Evolutionary conservation across 2,329 filamentous ascomycete species (phyloP).

Genomic region (Pseudomassariella vexata): DNA sequence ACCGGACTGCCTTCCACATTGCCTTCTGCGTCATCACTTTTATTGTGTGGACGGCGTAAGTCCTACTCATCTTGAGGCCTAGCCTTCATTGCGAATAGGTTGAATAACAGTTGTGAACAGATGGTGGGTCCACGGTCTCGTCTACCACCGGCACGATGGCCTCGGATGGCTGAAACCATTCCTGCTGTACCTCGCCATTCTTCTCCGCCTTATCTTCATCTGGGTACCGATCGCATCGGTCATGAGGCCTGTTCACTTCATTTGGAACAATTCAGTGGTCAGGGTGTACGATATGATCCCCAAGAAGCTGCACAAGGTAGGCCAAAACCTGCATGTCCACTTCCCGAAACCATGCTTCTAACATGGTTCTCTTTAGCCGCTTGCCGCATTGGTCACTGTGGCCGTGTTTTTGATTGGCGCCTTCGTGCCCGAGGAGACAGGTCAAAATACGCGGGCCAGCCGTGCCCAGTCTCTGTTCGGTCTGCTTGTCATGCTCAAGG

Average conservation of each 20-base stretch:
- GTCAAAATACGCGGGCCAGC: slow-evolving; percentile 73
- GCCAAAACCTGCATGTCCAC: no score
- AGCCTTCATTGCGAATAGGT: no score
- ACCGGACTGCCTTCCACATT: slow-evolving; percentile 39
- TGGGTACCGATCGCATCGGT: slow-evolving; percentile 64
- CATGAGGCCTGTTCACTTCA: slow-evolving; percentile 57
- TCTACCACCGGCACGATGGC: slow-evolving; percentile 64
- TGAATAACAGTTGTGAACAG: no score
- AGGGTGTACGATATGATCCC: slow-evolving; percentile 59
- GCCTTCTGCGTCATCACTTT: no score
- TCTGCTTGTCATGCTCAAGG: slow-evolving; percentile 61
- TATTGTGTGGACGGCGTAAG: slow-evolving; percentile 32
- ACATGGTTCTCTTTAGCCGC: no score
- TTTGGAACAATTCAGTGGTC: slow-evolving; percentile 63
- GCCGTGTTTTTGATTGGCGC: slow-evolving; percentile 71
- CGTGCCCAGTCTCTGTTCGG: slow-evolving; percentile 79
- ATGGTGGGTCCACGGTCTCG: slow-evolving; percentile 35
- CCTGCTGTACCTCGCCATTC: slow-evolving; percentile 70
- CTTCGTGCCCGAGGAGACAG: slow-evolving; percentile 65
- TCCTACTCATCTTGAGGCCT: no score
- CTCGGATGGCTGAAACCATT: slow-evolving; percentile 82
- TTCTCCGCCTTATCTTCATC: slow-evolving; percentile 67
- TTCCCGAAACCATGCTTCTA: no score
- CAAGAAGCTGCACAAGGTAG: slow-evolving; percentile 55
- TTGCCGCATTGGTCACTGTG: slow-evolving; percentile 59